A percentile compares a stretch with the other conserved stretches of the same genome.
Conservation (phyloP, 2,329 filamentous ascomycete genomes). For the Teratosphaeria nubilosa region DNA sequence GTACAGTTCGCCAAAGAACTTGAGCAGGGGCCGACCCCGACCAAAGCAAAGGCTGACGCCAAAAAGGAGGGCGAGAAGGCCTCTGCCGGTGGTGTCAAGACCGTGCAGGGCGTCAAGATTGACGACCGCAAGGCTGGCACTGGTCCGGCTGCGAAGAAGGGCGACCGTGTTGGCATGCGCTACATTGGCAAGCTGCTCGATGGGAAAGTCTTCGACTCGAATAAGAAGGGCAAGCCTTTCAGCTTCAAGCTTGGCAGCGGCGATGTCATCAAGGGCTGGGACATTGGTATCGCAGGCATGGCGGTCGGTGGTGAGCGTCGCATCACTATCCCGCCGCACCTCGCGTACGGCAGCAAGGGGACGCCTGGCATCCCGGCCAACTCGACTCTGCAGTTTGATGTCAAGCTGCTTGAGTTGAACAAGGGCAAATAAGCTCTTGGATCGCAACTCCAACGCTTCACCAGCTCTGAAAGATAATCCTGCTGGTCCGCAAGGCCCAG, state of each 20-base stretch:
- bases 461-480: background rate
- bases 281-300: slow-evolving; percentile 89
- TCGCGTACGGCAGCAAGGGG: slow-evolving; percentile 78
- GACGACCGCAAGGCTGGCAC: slow-evolving; percentile 91
- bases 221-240: slow-evolving; percentile 99
- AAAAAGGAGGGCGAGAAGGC: slow-evolving; percentile 18
- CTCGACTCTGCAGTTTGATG: slow-evolving; percentile 83
- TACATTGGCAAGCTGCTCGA: slow-evolving; percentile 94
- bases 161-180: slow-evolving; percentile 83
- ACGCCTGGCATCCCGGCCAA: slow-evolving; percentile 79
- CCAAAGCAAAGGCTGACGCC: slow-evolving; percentile 40
- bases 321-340: slow-evolving; percentile 74
- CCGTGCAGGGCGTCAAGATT: slow-evolving; percentile 77
- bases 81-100: slow-evolving; percentile 58
- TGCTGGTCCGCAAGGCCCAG: too few species aligned
- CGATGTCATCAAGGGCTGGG: slow-evolving; percentile 98
- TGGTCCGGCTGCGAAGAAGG: slow-evolving; percentile 78
- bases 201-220: slow-evolving; percentile 92
- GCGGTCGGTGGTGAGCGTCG: slow-evolving; percentile 85
- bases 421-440: slow-evolving; percentile 24
- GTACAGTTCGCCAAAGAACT: slow-evolving; percentile 99
- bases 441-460: background rate
- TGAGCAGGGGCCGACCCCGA: slow-evolving; percentile 84
- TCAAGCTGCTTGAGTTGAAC: slow-evolving; percentile 42
- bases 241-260: slow-evolving; percentile 87